These are phyloP conservation scores for Mucuna pruriens DNA, from an alignment of 306 rosid genomes.

Conservation along the genomic window DNA sequence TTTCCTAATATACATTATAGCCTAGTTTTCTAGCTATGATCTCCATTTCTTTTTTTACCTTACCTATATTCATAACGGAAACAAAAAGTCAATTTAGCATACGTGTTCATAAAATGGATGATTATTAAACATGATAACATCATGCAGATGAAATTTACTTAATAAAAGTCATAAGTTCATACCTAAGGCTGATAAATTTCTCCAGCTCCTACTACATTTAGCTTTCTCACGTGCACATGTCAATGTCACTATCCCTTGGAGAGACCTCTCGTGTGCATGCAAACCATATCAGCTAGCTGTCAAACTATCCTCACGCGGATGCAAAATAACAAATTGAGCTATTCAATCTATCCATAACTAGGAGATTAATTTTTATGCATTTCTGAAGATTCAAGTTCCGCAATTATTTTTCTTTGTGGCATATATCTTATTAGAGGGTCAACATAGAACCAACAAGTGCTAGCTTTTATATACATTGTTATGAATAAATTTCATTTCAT, in stretches of 20 bases:
- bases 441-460: not conserved
- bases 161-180: conserved; percentile 46
- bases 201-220: not conserved
- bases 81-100: not conserved
- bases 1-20: not conserved
- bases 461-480: not conserved
- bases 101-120: not conserved
- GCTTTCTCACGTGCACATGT: conserved; percentile 39
- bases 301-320: conserved; percentile 17
- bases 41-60: not conserved
- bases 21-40: not conserved
- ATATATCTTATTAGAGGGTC: not conserved
- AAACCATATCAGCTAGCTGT: conserved; percentile 35
- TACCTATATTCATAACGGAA: not conserved
- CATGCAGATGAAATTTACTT: not conserved
- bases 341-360: not conserved
- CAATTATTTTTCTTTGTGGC: not conserved
- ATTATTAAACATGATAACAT: not conserved
- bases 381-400: not conserved
- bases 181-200: conserved; percentile 29
- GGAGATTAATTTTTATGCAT: not conserved
- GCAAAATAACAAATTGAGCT: not conserved
- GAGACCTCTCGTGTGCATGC: conserved; percentile 34
- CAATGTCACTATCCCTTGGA: conserved; percentile 11
- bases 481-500: not conserved